Conservation (phyloP, 2,329 filamentous ascomycete genomes). For the Cladorrhinum sp. region DNA sequence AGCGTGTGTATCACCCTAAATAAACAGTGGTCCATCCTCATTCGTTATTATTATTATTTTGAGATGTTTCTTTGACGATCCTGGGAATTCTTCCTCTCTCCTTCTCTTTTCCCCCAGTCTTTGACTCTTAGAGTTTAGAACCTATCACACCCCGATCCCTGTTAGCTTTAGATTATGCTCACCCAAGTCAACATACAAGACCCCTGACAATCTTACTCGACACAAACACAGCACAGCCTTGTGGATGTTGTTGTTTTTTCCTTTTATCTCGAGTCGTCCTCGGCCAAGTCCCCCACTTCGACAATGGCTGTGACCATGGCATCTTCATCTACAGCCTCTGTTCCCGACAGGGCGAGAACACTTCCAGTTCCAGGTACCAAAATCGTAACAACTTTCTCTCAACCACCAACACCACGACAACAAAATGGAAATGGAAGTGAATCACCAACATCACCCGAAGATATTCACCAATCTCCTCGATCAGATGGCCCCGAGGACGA, state of each 20-base stretch:
- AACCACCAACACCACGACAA: conserved; percentile 3
- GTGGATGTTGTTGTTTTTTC: conserved; percentile 5
- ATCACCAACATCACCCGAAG: conserved; percentile 12
- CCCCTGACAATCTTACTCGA: conserved; percentile 5
- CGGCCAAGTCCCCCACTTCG: neutral
- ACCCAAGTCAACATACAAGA: neutral
- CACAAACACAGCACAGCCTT: conserved; percentile 3
- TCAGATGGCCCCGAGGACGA: conserved; percentile 33
- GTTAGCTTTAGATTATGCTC: conserved; percentile 3
- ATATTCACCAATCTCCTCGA: conserved; percentile 6
- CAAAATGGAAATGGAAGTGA: conserved; percentile 12
- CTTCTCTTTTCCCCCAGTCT: neutral
- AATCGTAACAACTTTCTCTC: neutral
- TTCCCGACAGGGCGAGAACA: neutral
- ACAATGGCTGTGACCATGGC: neutral
- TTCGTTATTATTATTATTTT: neutral
- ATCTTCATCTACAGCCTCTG: neutral
- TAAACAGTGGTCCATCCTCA: neutral
- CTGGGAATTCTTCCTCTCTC: neutral
- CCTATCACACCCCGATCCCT: neutral
- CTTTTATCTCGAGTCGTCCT: conserved; percentile 3
- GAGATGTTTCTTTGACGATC: neutral
- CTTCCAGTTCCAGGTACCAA: neutral
- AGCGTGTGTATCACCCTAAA: conserved; percentile 1
- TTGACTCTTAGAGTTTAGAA: neutral